phyloP scores from a whole-genome alignment of 2,329 filamentous ascomycete genomes.

The Exophiala aquamarina region DNA sequence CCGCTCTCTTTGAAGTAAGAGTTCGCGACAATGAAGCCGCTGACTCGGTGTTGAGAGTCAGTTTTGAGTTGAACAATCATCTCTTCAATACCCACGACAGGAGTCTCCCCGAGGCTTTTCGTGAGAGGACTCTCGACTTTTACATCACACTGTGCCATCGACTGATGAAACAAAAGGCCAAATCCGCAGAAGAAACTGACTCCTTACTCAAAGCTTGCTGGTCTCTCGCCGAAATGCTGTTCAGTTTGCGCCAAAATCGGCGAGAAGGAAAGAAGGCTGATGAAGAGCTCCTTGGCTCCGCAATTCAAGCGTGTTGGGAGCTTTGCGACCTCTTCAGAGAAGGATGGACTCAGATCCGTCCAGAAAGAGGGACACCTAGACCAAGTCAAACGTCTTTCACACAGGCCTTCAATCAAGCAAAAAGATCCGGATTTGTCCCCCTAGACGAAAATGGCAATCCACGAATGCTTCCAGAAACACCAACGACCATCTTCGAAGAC shows the following conservation, averaged over 20 bases:
- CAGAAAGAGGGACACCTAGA: slow-evolving; percentile 80
- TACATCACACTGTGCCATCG: slow-evolving; percentile 92
- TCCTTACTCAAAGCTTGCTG: slow-evolving; percentile 82
- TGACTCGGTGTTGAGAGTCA: slow-evolving; percentile 86
- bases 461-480: slow-evolving; percentile 69
- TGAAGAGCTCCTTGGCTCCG: slow-evolving; percentile 81
- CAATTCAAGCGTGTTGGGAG: slow-evolving; percentile 92
- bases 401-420: slow-evolving; percentile 52
- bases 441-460: slow-evolving; percentile 31
- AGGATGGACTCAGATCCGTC: slow-evolving; percentile 85
- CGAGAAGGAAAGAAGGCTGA: slow-evolving; percentile 71
- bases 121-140: slow-evolving; percentile 87
- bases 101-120: slow-evolving; percentile 79
- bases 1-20: slow-evolving; percentile 83
- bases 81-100: slow-evolving; percentile 90
- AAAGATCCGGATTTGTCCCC: slow-evolving; percentile 38
- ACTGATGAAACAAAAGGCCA: slow-evolving; percentile 89
- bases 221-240: slow-evolving; percentile 88
- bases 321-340: slow-evolving; percentile 90
- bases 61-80: slow-evolving; percentile 94
- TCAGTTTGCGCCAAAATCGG: slow-evolving; percentile 80
- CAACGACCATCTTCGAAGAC: slow-evolving; percentile 93
- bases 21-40: slow-evolving; percentile 73
- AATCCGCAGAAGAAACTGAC: slow-evolving; percentile 78
- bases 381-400: slow-evolving; percentile 77